phyloP scores from a whole-genome alignment of 352 stramenopile genomes.

The Phytophthora syringae region DNA sequence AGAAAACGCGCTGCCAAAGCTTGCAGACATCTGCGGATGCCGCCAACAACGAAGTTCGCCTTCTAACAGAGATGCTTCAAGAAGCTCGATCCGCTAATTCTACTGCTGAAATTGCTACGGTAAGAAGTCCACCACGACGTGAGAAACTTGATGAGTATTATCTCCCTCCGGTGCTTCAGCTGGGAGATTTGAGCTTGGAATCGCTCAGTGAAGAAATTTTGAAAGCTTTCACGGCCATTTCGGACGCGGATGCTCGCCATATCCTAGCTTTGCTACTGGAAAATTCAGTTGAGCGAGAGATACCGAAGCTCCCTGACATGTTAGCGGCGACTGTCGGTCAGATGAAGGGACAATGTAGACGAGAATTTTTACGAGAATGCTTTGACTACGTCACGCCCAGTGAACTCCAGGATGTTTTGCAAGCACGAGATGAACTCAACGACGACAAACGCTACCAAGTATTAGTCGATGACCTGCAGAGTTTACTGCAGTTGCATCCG shows the following conservation, averaged over 20 bases:
- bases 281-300: slow-evolving; percentile 41
- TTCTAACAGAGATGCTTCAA: slow-evolving; percentile 52
- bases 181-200: slow-evolving; percentile 53
- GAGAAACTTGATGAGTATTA: slow-evolving; percentile 31
- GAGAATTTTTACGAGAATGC: slow-evolving; percentile 62
- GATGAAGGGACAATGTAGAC: slow-evolving; percentile 47
- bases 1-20: slow-evolving; percentile 34
- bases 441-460: slow-evolving; percentile 60
- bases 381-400: slow-evolving; percentile 54
- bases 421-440: slow-evolving; percentile 59
- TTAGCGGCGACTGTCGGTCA: slow-evolving; percentile 53
- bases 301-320: slow-evolving; percentile 47
- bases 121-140: slow-evolving; percentile 10
- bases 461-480: slow-evolving; percentile 60
- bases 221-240: slow-evolving; percentile 51
- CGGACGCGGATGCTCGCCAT: slow-evolving; percentile 40
- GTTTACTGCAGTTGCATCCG: slow-evolving; percentile 32
- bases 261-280: slow-evolving; percentile 50
- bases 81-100: slow-evolving; percentile 30
- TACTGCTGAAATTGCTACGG: slow-evolving; percentile 13
- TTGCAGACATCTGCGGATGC: slow-evolving; percentile 24
- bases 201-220: slow-evolving; percentile 51
- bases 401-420: slow-evolving; percentile 63
- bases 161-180: slow-evolving; percentile 33
- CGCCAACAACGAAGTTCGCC: slow-evolving; percentile 44